Evolutionary conservation across 2,329 filamentous ascomycete genomes (phyloP).

Genomic region (Xylaria sp.): DNA sequence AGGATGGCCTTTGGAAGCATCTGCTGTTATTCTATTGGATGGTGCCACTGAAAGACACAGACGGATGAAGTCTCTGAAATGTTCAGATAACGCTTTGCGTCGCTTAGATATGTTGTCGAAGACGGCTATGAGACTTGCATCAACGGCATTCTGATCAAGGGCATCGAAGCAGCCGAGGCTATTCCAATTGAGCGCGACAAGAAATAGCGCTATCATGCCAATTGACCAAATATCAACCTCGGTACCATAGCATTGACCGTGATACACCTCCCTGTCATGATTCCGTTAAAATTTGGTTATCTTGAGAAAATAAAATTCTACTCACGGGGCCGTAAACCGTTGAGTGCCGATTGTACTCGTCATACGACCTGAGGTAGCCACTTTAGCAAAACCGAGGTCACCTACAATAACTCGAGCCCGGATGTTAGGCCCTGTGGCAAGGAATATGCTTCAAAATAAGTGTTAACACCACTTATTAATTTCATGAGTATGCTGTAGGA

Average conservation of each 20-base stretch:
- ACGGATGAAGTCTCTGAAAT: conserved; percentile 49
- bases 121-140: conserved; percentile 28
- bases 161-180: conserved; percentile 38
- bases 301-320: conserved; percentile 21
- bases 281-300: not conserved
- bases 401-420: conserved; percentile 60
- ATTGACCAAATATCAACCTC: conserved; percentile 64
- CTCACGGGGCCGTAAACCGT: conserved; percentile 63
- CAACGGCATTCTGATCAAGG: conserved; percentile 39
- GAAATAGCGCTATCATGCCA: conserved; percentile 57
- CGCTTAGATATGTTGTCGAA: conserved; percentile 18
- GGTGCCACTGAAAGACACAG: conserved; percentile 50
- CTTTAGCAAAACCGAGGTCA: conserved; percentile 62
- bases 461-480: not conserved
- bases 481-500: not conserved
- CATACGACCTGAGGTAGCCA: conserved; percentile 56
- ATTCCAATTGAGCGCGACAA: conserved; percentile 35
- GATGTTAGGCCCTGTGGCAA: conserved; percentile 57
- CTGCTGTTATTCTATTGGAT: conserved; percentile 48
- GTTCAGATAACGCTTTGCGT: conserved; percentile 30
- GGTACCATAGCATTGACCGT: conserved; percentile 47
- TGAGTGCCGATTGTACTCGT: conserved; percentile 58
- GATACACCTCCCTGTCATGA: conserved; percentile 53
- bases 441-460: conserved; percentile 56
- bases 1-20: conserved; percentile 48